A percentile compares a stretch with the other conserved stretches of the same genome.
Evolutionary conservation across 768 basidiomycete species (phyloP).

Genomic region (Pluteus cervinus): DNA sequence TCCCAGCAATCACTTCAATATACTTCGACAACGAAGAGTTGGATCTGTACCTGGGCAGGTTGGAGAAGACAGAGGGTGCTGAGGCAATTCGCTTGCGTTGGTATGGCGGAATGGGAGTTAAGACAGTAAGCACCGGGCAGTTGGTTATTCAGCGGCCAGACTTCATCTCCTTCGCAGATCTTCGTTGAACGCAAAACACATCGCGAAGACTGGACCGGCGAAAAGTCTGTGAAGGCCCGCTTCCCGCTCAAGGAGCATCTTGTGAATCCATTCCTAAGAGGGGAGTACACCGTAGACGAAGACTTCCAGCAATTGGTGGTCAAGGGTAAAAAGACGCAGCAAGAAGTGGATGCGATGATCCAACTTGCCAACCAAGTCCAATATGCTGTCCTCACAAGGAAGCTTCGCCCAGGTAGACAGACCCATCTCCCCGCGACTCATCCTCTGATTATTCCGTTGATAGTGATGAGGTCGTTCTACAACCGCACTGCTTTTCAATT

Average conservation of each 20-base stretch:
- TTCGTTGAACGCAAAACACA: conserved; percentile 90
- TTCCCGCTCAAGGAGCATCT: conserved; percentile 93
- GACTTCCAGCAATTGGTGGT: conserved; percentile 84
- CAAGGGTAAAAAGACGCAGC: conserved; percentile 89
- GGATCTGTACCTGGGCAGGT: conserved; percentile 90
- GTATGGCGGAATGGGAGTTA: conserved; percentile 87
- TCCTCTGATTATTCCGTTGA: not conserved
- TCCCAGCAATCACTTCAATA: conserved; percentile 86
- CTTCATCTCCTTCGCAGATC: conserved; percentile 38
- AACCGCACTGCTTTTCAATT: conserved; percentile 99
- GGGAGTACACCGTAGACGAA: conserved; percentile 88
- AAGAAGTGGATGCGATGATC: conserved; percentile 90
- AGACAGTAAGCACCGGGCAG: conserved; percentile 65
- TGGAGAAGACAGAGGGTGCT: conserved; percentile 98
- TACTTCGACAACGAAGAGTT: conserved; percentile 97
- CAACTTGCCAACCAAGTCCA: conserved; percentile 97
- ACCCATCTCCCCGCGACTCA: conserved; percentile 1
- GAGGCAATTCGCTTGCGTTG: conserved; percentile 94
- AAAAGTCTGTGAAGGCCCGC: conserved; percentile 96
- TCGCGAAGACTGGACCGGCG: conserved; percentile 98
- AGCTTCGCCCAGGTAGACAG: conserved; percentile 73
- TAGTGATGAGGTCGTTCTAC: conserved; percentile 96
- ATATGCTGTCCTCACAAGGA: conserved; percentile 78
- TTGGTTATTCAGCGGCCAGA: not conserved
- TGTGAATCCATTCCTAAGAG: conserved; percentile 85